phyloP scores from a whole-genome alignment of 2,329 filamentous ascomycete genomes.

The Aureobasidium sp. region DNA sequence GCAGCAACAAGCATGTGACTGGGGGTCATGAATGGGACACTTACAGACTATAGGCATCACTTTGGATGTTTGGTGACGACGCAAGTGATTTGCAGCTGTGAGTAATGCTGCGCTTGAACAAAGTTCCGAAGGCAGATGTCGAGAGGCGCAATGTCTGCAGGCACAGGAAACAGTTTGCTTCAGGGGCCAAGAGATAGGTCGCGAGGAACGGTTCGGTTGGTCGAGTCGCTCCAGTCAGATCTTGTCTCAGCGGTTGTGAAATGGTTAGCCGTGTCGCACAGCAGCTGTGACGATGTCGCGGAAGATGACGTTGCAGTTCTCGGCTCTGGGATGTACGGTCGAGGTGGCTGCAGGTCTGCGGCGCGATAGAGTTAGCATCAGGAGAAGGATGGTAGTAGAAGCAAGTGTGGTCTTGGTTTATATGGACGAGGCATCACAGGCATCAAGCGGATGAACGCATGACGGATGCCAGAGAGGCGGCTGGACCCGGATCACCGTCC shows the following conservation, averaged over 20 bases:
- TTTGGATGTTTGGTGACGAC: not conserved
- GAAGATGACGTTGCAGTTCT: conserved; percentile 1
- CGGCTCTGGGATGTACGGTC: not conserved
- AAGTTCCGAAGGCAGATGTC: not conserved
- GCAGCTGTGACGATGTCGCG: conserved; percentile 5
- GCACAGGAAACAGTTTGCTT: conserved; percentile 9
- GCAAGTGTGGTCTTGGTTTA: not conserved
- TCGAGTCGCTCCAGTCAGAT: conserved; percentile 8
- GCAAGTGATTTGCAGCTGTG: not conserved
- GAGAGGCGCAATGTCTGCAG: conserved; percentile 6
- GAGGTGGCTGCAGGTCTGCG: not conserved
- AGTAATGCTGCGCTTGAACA: not conserved
- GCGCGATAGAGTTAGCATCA: not conserved
- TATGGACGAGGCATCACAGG: not conserved
- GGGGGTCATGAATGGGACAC: not conserved
- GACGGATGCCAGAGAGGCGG: not conserved
- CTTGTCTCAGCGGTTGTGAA: conserved; percentile 10
- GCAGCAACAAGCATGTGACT: conserved; percentile 8
- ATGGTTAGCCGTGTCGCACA: conserved; percentile 12
- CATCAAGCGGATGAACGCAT: conserved; percentile 12
- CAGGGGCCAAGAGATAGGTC: not conserved
- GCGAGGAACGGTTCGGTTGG: not conserved
- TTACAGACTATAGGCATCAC: conserved; percentile 17
- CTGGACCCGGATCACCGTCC: not conserved
- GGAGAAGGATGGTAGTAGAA: not conserved